Conservation (phyloP, 2,329 filamentous ascomycete genomes). For the Pseudogymnoascus sp. region DNA sequence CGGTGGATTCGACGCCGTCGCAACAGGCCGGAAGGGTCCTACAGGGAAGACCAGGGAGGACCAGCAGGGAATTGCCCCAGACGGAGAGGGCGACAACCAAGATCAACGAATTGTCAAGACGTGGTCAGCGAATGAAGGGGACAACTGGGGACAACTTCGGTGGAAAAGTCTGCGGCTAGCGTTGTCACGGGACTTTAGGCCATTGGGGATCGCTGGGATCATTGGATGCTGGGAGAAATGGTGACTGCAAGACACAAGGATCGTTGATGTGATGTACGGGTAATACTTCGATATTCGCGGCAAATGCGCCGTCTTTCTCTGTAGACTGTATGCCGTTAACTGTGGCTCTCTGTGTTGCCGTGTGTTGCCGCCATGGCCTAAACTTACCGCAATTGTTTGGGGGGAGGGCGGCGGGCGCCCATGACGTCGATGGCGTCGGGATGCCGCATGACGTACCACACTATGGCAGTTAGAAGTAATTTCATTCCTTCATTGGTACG, state of each 20-base stretch:
- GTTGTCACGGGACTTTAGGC: conserved; percentile 1
- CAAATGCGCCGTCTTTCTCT: not conserved
- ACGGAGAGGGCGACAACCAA: not conserved
- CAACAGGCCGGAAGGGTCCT: not conserved
- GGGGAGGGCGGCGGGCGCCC: not conserved
- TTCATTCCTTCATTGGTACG: not conserved
- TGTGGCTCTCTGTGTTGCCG: not conserved
- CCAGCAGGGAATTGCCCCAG: conserved; percentile 5
- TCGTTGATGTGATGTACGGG: not conserved
- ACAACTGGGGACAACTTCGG: not conserved
- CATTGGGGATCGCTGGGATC: not conserved
- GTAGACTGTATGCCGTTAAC: not conserved
- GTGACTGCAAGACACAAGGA: not conserved
- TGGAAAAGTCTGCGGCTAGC: conserved; percentile 4
- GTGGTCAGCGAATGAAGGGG: not conserved
- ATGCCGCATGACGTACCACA: conserved; percentile 4
- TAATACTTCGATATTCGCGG: not conserved
- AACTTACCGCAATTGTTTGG: not conserved
- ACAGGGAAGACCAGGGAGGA: not conserved
- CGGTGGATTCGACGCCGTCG: not conserved
- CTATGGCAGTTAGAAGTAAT: not conserved
- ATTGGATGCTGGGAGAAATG: not conserved
- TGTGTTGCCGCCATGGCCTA: not conserved
- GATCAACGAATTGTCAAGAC: not conserved
- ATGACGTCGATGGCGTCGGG: not conserved